Percentiles rank a stretch among this genome's conserved stretches.
Evolutionary conservation across 1,139 yeast genomes (phyloP).

Genomic region (Diutina mesorugosa): DNA sequence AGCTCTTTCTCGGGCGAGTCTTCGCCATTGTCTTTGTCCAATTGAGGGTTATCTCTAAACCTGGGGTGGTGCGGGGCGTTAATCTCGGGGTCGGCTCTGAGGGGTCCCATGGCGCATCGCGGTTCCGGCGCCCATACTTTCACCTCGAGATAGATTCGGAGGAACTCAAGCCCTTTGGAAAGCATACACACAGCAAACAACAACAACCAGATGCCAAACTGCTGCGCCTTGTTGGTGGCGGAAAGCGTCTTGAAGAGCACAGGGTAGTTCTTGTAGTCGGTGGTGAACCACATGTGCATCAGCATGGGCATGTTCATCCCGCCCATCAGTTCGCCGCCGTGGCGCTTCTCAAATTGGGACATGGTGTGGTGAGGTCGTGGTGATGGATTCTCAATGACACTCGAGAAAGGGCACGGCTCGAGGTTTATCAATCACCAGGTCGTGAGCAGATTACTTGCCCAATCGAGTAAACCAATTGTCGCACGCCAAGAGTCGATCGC

Average conservation of each 20-base stretch:
- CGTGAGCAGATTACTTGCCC: neutral
- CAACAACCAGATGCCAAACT: constrained; percentile 59
- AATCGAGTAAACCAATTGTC: neutral
- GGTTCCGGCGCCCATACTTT: constrained; percentile 38
- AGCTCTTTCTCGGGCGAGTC: neutral
- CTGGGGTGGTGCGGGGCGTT: neutral
- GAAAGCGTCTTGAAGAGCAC: constrained; percentile 41
- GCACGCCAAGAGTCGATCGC: neutral
- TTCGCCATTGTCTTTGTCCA: neutral
- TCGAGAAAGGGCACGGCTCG: neutral
- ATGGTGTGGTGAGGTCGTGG: neutral
- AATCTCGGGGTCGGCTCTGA: neutral
- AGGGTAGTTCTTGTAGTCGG: constrained; percentile 38
- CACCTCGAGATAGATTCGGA: constrained; percentile 52
- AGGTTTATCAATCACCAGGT: neutral
- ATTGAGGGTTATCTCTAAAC: neutral
- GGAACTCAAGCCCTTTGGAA: constrained; percentile 45
- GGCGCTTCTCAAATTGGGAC: neutral
- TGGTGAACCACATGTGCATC: constrained; percentile 50
- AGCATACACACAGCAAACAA: constrained; percentile 45
- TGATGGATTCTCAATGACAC: neutral
- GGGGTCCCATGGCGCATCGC: neutral
- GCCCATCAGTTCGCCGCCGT: neutral
- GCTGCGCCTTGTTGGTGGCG: constrained; percentile 45
- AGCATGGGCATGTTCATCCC: neutral